These are phyloP conservation scores for Oryza officinalis DNA, from an alignment of 176 grass and related monocot species.

Conservation along the genomic window DNA sequence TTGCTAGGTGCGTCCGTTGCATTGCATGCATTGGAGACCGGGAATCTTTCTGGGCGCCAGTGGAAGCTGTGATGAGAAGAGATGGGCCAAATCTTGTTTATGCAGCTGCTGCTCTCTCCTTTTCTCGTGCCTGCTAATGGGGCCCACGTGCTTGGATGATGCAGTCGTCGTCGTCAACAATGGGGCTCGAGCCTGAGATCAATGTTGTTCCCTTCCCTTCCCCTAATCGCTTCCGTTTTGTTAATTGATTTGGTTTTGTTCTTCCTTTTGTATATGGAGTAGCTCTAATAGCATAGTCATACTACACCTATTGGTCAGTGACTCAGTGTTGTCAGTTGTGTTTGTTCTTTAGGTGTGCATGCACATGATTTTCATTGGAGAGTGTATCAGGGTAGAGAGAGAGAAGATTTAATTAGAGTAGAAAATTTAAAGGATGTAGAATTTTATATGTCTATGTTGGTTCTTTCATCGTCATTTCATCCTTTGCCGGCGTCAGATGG, in stretches of 20 bases:
- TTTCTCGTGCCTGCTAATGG: constrained; percentile 37
- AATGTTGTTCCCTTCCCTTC: constrained; percentile 35
- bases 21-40: constrained; percentile 32
- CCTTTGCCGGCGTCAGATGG: constrained; percentile 32
- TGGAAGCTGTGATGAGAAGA: constrained; percentile 26
- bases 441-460: constrained; percentile 18
- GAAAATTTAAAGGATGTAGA: constrained; percentile 23
- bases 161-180: background rate
- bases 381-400: constrained; percentile 19
- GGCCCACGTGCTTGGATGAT: constrained; percentile 31
- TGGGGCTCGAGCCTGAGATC: background rate
- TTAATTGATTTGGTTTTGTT: constrained; percentile 22
- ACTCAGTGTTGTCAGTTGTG: constrained; percentile 18
- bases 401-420: constrained; percentile 25
- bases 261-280: constrained; percentile 46
- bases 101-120: background rate
- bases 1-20: constrained; percentile 13
- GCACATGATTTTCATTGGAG: constrained; percentile 46
- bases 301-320: constrained; percentile 38
- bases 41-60: constrained; percentile 39
- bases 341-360: constrained; percentile 31
- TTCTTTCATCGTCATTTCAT: constrained; percentile 35
- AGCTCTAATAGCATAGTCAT: constrained; percentile 31
- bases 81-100: constrained; percentile 22
- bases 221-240: constrained; percentile 17